Conservation (phyloP, 129 eudicot species). For the Saposhnikovia divaricata region DNA sequence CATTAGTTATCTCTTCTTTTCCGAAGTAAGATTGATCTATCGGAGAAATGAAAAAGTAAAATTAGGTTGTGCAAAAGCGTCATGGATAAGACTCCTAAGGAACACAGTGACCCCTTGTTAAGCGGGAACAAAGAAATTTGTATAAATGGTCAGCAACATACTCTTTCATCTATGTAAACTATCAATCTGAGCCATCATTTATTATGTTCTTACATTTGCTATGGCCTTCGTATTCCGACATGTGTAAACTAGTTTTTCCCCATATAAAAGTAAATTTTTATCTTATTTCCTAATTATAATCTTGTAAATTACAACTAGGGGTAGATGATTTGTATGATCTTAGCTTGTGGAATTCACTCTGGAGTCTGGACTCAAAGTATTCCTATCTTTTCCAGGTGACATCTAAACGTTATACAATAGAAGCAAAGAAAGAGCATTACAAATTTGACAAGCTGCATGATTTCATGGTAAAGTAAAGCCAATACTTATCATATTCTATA, state of each 20-base stretch:
- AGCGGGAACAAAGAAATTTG: background rate
- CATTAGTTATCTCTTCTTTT: background rate
- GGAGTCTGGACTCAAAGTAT: background rate
- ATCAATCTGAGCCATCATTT: background rate
- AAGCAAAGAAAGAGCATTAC: slow-evolving; percentile 85
- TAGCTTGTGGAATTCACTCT: slow-evolving; percentile 9
- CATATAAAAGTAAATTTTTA: background rate
- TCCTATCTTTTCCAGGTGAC: slow-evolving; percentile 49
- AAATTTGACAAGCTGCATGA: slow-evolving; percentile 63
- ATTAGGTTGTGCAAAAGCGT: background rate
- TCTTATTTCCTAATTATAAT: background rate
- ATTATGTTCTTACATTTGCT: background rate
- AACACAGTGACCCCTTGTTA: background rate
- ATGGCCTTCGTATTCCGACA: background rate
- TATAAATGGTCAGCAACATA: background rate
- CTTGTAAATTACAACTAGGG: background rate
- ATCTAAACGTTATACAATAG: slow-evolving; percentile 73
- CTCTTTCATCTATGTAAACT: background rate
- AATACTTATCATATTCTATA: background rate
- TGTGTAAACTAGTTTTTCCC: background rate
- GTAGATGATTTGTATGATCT: background rate
- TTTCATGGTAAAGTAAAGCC: slow-evolving; percentile 55
- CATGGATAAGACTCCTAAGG: background rate
- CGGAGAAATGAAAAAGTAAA: background rate
- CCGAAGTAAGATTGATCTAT: background rate